Conservation (phyloP, 2,329 filamentous ascomycete genomes). For the Calonectria pseudoreteaudii region DNA sequence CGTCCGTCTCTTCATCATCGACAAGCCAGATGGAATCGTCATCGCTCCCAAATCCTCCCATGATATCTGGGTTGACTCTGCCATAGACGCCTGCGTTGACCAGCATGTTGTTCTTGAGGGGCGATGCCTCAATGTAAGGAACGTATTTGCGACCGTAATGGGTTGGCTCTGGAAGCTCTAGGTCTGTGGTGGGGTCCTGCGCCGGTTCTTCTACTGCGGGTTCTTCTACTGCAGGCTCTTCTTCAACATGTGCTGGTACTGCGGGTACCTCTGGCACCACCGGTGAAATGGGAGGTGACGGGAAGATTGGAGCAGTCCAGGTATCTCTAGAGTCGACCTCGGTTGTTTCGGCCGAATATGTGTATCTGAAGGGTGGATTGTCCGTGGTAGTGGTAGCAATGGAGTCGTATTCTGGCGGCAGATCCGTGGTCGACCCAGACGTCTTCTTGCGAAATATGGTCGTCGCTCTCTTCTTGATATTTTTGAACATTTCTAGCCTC, state of each 20-base stretch:
- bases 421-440: constrained; percentile 24
- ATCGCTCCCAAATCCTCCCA: constrained; percentile 47
- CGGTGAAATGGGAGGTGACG: constrained; percentile 11
- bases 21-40: constrained; percentile 45
- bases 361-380: constrained; percentile 9
- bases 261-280: not conserved
- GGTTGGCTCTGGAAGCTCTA: constrained; percentile 14
- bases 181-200: constrained; percentile 1
- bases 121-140: constrained; percentile 37
- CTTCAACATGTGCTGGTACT: not conserved
- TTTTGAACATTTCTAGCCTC: constrained; percentile 40
- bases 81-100: constrained; percentile 43
- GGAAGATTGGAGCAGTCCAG: not conserved
- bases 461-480: constrained; percentile 39
- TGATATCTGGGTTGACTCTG: constrained; percentile 45
- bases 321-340: not conserved
- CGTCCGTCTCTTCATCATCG: constrained; percentile 44
- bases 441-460: constrained; percentile 38
- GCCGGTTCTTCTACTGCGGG: not conserved
- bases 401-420: constrained; percentile 12
- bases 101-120: constrained; percentile 45
- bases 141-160: constrained; percentile 35
- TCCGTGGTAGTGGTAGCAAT: not conserved
- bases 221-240: not conserved
- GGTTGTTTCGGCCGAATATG: constrained; percentile 10